Evolutionary conservation across 2,329 filamentous ascomycete species (phyloP).

Genomic region (Tolypocladium guangdongense): DNA sequence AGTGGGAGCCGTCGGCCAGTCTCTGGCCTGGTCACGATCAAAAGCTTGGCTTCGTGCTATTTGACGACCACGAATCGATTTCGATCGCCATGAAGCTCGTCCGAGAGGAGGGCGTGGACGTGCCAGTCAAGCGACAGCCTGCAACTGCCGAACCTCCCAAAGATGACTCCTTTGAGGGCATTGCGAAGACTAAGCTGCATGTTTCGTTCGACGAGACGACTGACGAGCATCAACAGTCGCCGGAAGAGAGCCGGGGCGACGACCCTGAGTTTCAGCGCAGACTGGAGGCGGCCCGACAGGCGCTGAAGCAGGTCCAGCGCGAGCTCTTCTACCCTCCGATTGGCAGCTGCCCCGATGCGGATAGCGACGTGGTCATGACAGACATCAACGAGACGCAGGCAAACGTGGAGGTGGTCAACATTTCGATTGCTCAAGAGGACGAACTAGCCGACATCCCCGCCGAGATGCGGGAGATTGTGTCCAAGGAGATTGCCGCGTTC

Average conservation of each 20-base stretch:
- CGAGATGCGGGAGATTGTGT: constrained; percentile 91
- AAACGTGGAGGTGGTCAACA: constrained; percentile 77
- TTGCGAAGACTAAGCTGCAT: constrained; percentile 61
- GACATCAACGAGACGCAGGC: constrained; percentile 51
- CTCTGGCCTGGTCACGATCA: constrained; percentile 49
- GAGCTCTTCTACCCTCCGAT: constrained; percentile 60
- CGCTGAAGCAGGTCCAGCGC: constrained; percentile 56
- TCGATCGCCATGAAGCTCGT: constrained; percentile 77
- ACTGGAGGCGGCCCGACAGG: constrained; percentile 56
- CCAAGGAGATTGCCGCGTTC: constrained; percentile 88
- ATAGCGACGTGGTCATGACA: constrained; percentile 61
- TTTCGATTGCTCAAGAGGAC: constrained; percentile 78
- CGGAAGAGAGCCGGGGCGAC: constrained; percentile 56
- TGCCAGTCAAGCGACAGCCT: constrained; percentile 68
- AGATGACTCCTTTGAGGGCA: constrained; percentile 36
- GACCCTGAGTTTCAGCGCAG: constrained; percentile 54
- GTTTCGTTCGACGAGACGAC: constrained; percentile 76
- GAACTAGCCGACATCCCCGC: constrained; percentile 91
- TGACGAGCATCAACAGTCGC: constrained; percentile 74
- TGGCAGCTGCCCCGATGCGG: constrained; percentile 38
- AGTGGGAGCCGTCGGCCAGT: constrained; percentile 69
- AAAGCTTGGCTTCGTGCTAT: constrained; percentile 92
- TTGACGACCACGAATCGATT: constrained; percentile 81
- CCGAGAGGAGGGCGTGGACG: constrained; percentile 67
- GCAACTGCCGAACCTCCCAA: constrained; percentile 32